These are phyloP conservation scores for Umbelopsis isabellina DNA, from an alignment of 192 early-diverging fungal genomes.

Conservation along the genomic window DNA sequence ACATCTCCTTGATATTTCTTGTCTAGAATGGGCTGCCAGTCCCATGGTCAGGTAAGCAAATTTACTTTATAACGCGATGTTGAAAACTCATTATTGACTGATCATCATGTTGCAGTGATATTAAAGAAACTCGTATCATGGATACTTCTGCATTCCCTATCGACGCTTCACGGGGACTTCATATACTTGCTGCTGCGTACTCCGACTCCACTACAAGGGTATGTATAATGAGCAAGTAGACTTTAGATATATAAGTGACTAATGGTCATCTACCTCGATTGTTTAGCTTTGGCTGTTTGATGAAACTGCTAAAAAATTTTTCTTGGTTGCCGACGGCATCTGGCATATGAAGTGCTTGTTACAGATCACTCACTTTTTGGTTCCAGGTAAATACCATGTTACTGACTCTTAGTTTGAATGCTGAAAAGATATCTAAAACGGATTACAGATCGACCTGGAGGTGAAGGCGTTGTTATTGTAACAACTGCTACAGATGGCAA, in stretches of 20 bases:
- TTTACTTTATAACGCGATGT: background rate
- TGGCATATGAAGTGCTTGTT: slow-evolving; percentile 70
- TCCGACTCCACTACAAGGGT: slow-evolving; percentile 70
- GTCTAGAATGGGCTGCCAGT: slow-evolving; percentile 51
- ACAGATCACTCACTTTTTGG: slow-evolving; percentile 50
- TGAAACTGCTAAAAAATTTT: slow-evolving; percentile 51
- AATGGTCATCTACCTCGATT: background rate
- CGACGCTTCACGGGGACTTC: slow-evolving; percentile 29
- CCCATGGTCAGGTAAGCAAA: slow-evolving; percentile 42
- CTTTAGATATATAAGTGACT: background rate
- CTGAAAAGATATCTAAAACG: slow-evolving; percentile 2
- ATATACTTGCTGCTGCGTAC: slow-evolving; percentile 70
- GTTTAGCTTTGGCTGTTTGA: slow-evolving; percentile 63
- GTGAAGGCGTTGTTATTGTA: slow-evolving; percentile 49
- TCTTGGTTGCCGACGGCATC: slow-evolving; percentile 47
- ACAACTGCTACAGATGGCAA: slow-evolving; percentile 60
- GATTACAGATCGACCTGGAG: background rate
- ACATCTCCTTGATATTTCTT: slow-evolving; percentile 35
- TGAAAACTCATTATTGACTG: background rate
- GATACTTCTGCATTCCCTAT: slow-evolving; percentile 56
- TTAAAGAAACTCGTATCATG: slow-evolving; percentile 78
- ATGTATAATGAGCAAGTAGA: slow-evolving; percentile 17
- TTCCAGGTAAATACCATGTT: slow-evolving; percentile 28
- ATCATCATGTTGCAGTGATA: slow-evolving; percentile 36
- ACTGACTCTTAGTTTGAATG: background rate